These are phyloP conservation scores for Thelonectria blattea DNA, from an alignment of 2,329 filamentous ascomycete genomes.

Conservation along the genomic window DNA sequence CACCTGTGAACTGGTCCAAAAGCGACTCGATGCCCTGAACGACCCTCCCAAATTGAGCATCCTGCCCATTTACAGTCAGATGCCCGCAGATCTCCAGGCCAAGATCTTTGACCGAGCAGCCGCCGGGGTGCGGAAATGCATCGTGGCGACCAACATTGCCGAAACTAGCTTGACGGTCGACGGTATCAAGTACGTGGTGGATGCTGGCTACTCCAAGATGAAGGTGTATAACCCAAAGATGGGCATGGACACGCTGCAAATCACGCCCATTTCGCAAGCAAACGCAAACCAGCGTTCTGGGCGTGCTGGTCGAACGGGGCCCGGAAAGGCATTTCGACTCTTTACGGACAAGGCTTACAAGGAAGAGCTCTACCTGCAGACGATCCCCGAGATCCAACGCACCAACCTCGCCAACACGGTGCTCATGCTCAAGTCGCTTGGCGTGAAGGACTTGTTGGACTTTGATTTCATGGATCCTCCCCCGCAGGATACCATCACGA, in stretches of 20 bases:
- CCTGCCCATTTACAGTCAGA: slow-evolving; percentile 97
- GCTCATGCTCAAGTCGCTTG: slow-evolving; percentile 89
- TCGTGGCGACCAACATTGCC: slow-evolving; percentile 97
- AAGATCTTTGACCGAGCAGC: slow-evolving; percentile 95
- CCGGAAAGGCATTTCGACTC: slow-evolving; percentile 91
- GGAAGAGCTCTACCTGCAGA: slow-evolving; percentile 95
- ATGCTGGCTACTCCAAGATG: slow-evolving; percentile 93
- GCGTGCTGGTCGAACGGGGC: slow-evolving; percentile 90
- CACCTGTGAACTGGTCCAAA: slow-evolving; percentile 91
- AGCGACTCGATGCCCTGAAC: slow-evolving; percentile 85
- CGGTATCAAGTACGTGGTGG: slow-evolving; percentile 98
- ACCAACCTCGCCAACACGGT: slow-evolving; percentile 97
- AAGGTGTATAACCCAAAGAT: slow-evolving; percentile 99
- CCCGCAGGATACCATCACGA: slow-evolving; percentile 96
- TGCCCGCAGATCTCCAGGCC: slow-evolving; percentile 96
- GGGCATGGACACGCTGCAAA: slow-evolving; percentile 98
- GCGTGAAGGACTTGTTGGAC: slow-evolving; percentile 91
- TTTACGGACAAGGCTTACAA: slow-evolving; percentile 95
- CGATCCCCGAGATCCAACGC: slow-evolving; percentile 95
- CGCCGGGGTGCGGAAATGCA: slow-evolving; percentile 92
- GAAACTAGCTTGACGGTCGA: slow-evolving; percentile 98
- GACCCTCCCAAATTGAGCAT: slow-evolving; percentile 95
- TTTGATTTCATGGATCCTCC: slow-evolving; percentile 99
- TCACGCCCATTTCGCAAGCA: slow-evolving; percentile 96
- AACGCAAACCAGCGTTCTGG: slow-evolving; percentile 94